Evolutionary conservation across 2,329 filamentous ascomycete genomes (phyloP).

Genomic region (Fusarium pseudoanthophilum): DNA sequence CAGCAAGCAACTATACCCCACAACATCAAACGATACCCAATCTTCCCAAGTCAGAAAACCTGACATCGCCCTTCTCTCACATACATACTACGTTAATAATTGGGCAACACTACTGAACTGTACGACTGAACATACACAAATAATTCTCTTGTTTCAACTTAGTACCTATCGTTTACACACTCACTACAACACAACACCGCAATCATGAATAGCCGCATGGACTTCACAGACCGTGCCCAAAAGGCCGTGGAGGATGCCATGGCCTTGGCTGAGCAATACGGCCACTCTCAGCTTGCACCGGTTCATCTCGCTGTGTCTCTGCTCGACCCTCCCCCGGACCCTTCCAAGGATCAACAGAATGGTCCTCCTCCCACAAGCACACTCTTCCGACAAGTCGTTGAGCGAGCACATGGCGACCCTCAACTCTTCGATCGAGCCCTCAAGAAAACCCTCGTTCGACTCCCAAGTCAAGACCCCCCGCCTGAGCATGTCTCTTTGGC

Average conservation of each 20-base stretch:
- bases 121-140: constrained; percentile 1
- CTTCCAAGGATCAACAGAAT: constrained; percentile 86
- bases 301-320: constrained; percentile 88
- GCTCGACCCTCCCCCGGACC: constrained; percentile 78
- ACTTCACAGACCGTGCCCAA: constrained; percentile 93
- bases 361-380: constrained; percentile 73
- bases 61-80: constrained; percentile 25
- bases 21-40: constrained; percentile 40
- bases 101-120: constrained; percentile 21
- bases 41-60: constrained; percentile 36
- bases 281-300: constrained; percentile 89
- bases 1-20: constrained; percentile 35
- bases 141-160: constrained; percentile 12
- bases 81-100: constrained; percentile 1
- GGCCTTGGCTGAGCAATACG: constrained; percentile 86
- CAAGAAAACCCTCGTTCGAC: constrained; percentile 89
- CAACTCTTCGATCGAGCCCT: constrained; percentile 88
- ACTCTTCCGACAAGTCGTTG: constrained; percentile 94
- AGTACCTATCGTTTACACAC: neutral
- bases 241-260: constrained; percentile 92
- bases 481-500: constrained; percentile 88
- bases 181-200: constrained; percentile 16
- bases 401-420: constrained; percentile 91
- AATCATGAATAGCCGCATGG: constrained; percentile 80
- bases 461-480: constrained; percentile 94